These are phyloP conservation scores for Trichoderma aggressivum DNA, from an alignment of 2,329 filamentous ascomycete genomes.

Conservation along the genomic window DNA sequence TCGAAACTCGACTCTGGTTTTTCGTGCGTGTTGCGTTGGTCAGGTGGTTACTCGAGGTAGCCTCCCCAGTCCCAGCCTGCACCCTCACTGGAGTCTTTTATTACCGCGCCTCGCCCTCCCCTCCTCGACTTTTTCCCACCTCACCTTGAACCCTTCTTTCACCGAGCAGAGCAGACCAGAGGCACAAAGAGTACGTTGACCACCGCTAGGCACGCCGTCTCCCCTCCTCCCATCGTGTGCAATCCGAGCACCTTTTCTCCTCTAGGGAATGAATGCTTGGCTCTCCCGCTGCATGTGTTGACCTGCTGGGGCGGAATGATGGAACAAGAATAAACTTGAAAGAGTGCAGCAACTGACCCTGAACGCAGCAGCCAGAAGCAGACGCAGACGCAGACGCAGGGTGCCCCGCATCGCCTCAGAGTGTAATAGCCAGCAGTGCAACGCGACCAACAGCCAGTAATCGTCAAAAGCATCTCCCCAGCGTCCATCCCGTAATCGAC, in stretches of 20 bases:
- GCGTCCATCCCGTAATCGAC: conserved; percentile 7
- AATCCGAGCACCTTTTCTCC: neutral
- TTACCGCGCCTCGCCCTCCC: conserved; percentile 21
- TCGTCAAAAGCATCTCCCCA: neutral
- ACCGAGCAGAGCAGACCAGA: conserved; percentile 17
- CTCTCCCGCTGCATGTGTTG: neutral
- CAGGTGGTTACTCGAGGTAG: conserved; percentile 19
- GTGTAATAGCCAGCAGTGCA: conserved; percentile 6
- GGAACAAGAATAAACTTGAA: neutral
- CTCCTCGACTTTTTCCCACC: conserved; percentile 14
- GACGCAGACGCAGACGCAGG: conserved; percentile 5
- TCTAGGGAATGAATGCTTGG: neutral
- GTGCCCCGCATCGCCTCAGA: conserved; percentile 19
- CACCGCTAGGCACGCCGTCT: neutral
- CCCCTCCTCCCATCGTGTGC: neutral
- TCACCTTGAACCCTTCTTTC: conserved; percentile 20
- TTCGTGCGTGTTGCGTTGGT: conserved; percentile 17
- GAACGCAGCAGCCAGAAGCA: conserved; percentile 9
- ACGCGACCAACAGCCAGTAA: neutral
- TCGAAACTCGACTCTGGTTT: neutral
- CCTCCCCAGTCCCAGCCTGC: conserved; percentile 17
- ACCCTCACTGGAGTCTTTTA: conserved; percentile 19
- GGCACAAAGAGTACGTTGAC: conserved; percentile 18
- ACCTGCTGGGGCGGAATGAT: conserved; percentile 12
- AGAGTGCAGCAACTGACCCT: conserved; percentile 13